A percentile compares a stretch with the other conserved stretches of the same genome.
Evolutionary conservation across 257 asterid genomes (phyloP).

Genomic region (Hygrophila difformis): DNA sequence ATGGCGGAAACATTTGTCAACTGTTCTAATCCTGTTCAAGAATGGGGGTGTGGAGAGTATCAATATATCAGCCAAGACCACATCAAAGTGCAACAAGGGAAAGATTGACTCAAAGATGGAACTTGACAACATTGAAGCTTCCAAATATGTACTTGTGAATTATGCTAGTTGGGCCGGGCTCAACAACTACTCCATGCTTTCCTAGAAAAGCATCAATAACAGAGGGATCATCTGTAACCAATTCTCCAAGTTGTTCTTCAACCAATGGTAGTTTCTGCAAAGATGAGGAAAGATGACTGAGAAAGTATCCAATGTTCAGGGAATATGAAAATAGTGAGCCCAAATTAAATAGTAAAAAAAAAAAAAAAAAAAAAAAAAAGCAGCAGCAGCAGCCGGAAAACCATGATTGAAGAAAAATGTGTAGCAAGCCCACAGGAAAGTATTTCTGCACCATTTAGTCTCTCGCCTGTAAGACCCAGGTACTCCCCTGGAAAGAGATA

Average conservation of each 20-base stretch:
- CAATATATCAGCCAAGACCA: not conserved
- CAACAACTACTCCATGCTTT: conserved; percentile 49
- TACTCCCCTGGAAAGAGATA: conserved; percentile 65
- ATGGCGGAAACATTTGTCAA: conserved; percentile 86
- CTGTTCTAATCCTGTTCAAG: conserved; percentile 49
- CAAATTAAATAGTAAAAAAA: conserved; percentile 12
- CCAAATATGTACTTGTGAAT: conserved; percentile 49
- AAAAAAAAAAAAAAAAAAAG: too few species aligned
- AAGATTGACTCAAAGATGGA: not conserved
- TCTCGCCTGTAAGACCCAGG: conserved; percentile 82
- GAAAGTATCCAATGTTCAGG: conserved; percentile 1
- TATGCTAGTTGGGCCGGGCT: conserved; percentile 55
- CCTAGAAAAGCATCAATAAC: conserved; percentile 58
- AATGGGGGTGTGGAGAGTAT: not conserved
- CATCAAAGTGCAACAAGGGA: not conserved
- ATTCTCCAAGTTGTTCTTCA: conserved; percentile 70
- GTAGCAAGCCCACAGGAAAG: conserved; percentile 93
- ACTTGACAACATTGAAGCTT: not conserved
- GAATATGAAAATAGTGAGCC: too few species aligned
- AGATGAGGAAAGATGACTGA: conserved; percentile 13
- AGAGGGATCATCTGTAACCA: conserved; percentile 84
- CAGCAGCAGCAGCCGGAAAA: conserved; percentile 26
- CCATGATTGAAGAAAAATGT: conserved; percentile 51
- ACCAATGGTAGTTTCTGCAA: conserved; percentile 73
- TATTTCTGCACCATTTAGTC: conserved; percentile 82